Conservation (phyloP, 2,329 filamentous ascomycete species). For the Colletotrichum melonis region DNA sequence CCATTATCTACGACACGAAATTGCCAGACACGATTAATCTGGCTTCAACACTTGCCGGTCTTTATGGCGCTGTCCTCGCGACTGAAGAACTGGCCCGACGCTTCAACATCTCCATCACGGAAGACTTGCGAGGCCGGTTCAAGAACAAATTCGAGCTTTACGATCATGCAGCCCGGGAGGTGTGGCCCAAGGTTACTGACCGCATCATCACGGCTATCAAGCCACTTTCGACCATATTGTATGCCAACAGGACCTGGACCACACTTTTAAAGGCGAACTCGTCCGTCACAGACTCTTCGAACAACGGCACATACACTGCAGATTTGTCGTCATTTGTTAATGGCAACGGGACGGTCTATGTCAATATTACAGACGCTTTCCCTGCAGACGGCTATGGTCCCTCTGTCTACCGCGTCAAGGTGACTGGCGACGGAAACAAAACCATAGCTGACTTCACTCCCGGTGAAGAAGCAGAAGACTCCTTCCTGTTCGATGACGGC, state of each 20-base stretch:
- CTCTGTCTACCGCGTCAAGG: not conserved
- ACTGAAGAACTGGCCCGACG: slow-evolving; percentile 12
- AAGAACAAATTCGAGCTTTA: slow-evolving; percentile 15
- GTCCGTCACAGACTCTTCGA: slow-evolving; percentile 8
- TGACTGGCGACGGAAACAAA: not conserved
- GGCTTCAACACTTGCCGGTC: slow-evolving; percentile 3
- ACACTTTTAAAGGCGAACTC: slow-evolving; percentile 2
- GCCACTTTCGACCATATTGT: not conserved
- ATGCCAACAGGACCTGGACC: slow-evolving; percentile 14
- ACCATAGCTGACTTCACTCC: slow-evolving; percentile 16
- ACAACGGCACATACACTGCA: slow-evolving; percentile 9
- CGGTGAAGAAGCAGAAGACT: not conserved
- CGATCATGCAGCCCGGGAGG: not conserved
- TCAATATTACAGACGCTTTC: slow-evolving; percentile 12
- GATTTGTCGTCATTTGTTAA: not conserved
- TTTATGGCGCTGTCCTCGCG: not conserved
- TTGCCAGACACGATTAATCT: slow-evolving; percentile 20
- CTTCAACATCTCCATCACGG: slow-evolving; percentile 4
- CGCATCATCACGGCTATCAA: slow-evolving; percentile 14
- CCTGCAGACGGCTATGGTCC: slow-evolving; percentile 12
- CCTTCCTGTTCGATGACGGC: slow-evolving; percentile 10
- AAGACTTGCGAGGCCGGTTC: slow-evolving; percentile 13
- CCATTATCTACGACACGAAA: slow-evolving; percentile 10
- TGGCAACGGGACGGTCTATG: not conserved
- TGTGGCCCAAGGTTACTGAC: slow-evolving; percentile 11